Evolutionary conservation across 140 eudicot species (phyloP), one percentile per base, ranked within the genome.

Genomic region (Bidens hawaiensis): DNA sequence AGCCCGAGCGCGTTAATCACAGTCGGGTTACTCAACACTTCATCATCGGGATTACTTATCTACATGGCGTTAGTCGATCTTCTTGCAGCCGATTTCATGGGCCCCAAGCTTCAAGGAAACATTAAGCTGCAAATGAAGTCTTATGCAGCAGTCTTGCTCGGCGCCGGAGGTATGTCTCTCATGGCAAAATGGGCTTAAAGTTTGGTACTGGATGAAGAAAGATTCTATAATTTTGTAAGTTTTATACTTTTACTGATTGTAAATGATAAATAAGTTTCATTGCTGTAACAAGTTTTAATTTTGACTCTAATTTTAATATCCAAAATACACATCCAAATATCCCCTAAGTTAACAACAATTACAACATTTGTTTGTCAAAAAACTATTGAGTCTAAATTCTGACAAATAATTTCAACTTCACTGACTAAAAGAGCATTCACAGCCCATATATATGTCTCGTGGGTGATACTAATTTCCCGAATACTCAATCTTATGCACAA

Each of bases 181-280:
- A 83, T 83, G 90, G 86, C 90, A 21, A 83, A 80, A 74, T 83
- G 90, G 86, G 90, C 90, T 41, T 83, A 51, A 74, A 31, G 21
- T 0, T 11, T 40, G 46, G 14, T 4, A 40, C 4, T 15, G 3
- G 4, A 40, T 38, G n/a, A 38, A 16, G n/a, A n/a, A n/a, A n/a
- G n/a, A n/a, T n/a, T n/a, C n/a, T n/a, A n/a, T n/a, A n/a, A n/a
- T n/a, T n/a, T n/a, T n/a, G n/a, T n/a, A n/a, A n/a, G 50, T 6
- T 50, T 41, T 26, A 27, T 6, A 5, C 10, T 52, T 28, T 38
- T 50, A 15, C 21, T 62, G 56, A 51, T 42, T 17, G 50, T 63
- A 27, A 40, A 41, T 9, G 50, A 62, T 25, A 63, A 64, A 59
- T 70, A 47, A 70, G 43, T 15, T 49, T 36, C 43, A 36, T n/a